Evolutionary conservation across 208 protist species (phyloP), one percentile per base, ranked within the genome.

Genomic region (Leishmania mexicana): DNA sequence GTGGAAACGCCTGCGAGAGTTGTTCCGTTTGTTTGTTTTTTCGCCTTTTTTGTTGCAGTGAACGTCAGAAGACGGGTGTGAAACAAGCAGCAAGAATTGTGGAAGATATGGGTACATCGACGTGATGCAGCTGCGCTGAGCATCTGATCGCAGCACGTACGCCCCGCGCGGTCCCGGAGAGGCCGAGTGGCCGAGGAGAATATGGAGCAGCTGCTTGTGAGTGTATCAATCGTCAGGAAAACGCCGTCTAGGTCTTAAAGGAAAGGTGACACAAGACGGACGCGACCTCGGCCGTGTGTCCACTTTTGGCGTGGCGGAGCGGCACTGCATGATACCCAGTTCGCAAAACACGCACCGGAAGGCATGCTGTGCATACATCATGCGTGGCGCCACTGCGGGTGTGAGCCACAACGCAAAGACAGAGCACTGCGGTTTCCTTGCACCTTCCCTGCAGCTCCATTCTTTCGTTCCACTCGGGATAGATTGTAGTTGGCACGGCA

Each of bases 401-500:
- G 31, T 81, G 81, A 4, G 86, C 79, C 5, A 81, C 49, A 10
- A 94, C 83, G 58, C 76, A 77, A 49, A 94, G 54, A 72, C 79
- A 88, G 28, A 94, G 84, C 54, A 94, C 81, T 42, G 90, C 87
- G 19, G 91, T 74, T 28, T 91, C 86, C 17, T 74, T 28, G 75
- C 83, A 85, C 31, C 75, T 70, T 19, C 89, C 87, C 2, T 60
- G 49, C 21, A 94, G 74, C 10, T 53, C 68, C 8, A 85, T 80
- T 6, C 72, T 76, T 57, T 89, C 85, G 53, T 89, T 85, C 92
- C 94, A 96, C 21, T 91, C 73, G 0, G 94, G 88, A 75, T 93
- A 85, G 57, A 94, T 89, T 6, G 83, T 85, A 78, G 93, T 87
- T 31, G 90, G 84, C 49, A 67, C 81, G 57, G 91, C 70, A 17